Evolutionary conservation across 768 basidiomycete species (phyloP), one percentile per base, ranked within the genome.

Genomic region (Agrocybe praecox): DNA sequence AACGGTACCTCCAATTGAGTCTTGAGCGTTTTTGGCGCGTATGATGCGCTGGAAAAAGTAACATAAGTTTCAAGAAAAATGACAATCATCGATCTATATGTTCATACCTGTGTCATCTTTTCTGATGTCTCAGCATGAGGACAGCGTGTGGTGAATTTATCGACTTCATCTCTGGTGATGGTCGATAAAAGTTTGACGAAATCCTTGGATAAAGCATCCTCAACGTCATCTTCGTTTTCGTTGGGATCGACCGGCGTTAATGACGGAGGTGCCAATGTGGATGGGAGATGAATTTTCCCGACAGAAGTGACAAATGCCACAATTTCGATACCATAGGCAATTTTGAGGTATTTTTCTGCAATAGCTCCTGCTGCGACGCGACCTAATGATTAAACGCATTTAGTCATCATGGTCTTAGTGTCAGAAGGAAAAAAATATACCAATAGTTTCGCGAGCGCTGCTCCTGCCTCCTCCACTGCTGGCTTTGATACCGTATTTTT

Each of bases 281-380:
- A 74, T 2, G 92, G 93, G 12, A 99, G 73, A 66, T 88, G 86
- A 49, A 98, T 81, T 71, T 96, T 97, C 57, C 97, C 97, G 10
- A 98, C 97, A 12, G 92, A 94, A 4, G 91, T 92, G 23, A 98
- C 97, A 69, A 99, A 98, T 0, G 96, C 97, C 26, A 99, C 90
- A 58, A 98, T 94, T 74, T 98, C 93, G 59, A 98, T 86, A 23
- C 94, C 94, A 68, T 89, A 88, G 10, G 86, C 94, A 51, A 84
- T 72, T 63, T 86, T 92, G 52, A 99, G 83, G 73, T 98, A 99
- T 71, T 87, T 93, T 75, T 98, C 97, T 5, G 97, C 97, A 65
- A 99, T 98, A 11, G 97, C 94, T 32, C 97, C 97, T 10, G 97
- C 97, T 6, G 97, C 97, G 26, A 99, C 97, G 49, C 97, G 91